Evolutionary conservation across 805 yeast genomes (phyloP).

Genomic region (Yamadazyma insecticola): DNA sequence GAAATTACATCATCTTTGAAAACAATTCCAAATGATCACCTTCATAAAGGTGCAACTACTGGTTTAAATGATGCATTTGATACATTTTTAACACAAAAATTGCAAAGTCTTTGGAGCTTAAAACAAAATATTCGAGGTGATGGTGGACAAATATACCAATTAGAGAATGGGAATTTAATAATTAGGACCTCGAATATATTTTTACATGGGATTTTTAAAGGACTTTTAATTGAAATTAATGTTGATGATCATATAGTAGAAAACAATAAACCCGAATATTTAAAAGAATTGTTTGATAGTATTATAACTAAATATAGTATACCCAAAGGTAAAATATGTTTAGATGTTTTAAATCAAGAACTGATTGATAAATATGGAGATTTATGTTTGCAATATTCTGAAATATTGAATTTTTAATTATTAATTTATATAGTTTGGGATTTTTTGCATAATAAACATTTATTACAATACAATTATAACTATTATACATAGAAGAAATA

Average conservation of each 20-base stretch:
- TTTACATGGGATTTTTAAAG: conserved; percentile 70
- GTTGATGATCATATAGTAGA: conserved; percentile 15
- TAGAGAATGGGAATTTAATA: conserved; percentile 48
- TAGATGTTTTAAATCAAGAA: conserved; percentile 22
- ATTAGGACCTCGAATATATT: conserved; percentile 68
- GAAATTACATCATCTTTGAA: conserved; percentile 12
- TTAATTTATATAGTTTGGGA: no score
- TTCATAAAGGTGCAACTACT: conserved; percentile 50
- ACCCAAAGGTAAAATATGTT: conserved; percentile 35
- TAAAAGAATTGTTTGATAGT: conserved; percentile 18
- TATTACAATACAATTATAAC: conserved; percentile 2
- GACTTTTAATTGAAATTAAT: conserved; percentile 61
- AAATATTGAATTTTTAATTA: conserved; percentile 32
- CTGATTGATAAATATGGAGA: conserved; percentile 32
- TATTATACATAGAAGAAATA: no score
- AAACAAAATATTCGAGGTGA: conserved; percentile 72
- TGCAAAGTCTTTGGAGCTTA: conserved; percentile 66
- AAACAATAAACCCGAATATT: conserved; percentile 9
- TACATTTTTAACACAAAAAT: conserved; percentile 46
- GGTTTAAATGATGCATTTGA: conserved; percentile 58
- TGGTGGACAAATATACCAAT: conserved; percentile 62
- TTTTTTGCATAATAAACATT: conserved; percentile 1
- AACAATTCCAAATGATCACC: conserved; percentile 31
- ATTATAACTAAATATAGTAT: conserved; percentile 30
- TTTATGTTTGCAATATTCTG: conserved; percentile 38